Base-by-base conservation (phyloP, 176 grass and related monocot genomes). In the Hordeum vulgare region DNA sequence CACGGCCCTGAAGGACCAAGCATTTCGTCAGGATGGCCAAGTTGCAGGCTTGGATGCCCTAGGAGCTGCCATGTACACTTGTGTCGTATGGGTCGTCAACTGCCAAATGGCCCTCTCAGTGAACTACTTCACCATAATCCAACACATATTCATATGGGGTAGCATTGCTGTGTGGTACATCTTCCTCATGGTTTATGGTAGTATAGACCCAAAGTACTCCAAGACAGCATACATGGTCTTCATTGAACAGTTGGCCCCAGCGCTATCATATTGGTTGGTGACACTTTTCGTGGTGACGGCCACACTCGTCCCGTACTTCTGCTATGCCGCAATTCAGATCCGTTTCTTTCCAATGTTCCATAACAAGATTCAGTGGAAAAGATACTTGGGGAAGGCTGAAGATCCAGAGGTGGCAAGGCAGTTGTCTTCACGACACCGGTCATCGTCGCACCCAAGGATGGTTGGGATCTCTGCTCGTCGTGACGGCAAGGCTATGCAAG, bases 321-420 rank as follows among this genome's bases (percentile, higher is more conserved):
- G 83, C 81, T 96, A 89, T 13, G 65, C 89, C 0, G 76, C 89
- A 21, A 42, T 99, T 56, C 97, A 99, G 87, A 88, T 94, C 77
- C 83, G 89, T 5, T 96, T 99, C 85, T 99, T 99, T 76, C 97
- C 97, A 3, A 99, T 99, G 97, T 90, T 96, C 86, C 97, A 99
- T 54, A 99, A 99, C 75, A 90, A 88, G 97, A 92, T 99, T 51
- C 97, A 99, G 66, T 99, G 97, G 97, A 89, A 91, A 62, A 82
- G 97, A 61, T 86, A 88, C 29, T 60, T 90, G 14, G 93, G 97
- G 25, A 90, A 87, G 59, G 90, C 97, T 5, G 93, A 95, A 74
- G 93, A 99, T 80, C 93, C 92, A 6, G 97, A 99, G 78, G 70
- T 99, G 44, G 90, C 92, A 74, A 92, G 97, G 26, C 93, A 99